phyloP scores from a whole-genome alignment of 257 asterid genomes.

The Solanum clarkiae region DNA sequence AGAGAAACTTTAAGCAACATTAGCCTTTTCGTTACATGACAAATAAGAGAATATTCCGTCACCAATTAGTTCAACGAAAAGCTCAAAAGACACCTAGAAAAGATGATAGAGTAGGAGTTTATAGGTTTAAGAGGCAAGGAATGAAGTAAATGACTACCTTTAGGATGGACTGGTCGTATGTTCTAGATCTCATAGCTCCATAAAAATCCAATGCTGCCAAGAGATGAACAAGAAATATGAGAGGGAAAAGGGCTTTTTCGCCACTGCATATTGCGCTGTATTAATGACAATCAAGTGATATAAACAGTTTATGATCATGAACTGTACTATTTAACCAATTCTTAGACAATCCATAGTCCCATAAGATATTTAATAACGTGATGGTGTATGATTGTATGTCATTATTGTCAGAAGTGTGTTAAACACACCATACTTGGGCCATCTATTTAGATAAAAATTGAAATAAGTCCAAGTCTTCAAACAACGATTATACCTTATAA shows the following conservation, averaged over 20 bases:
- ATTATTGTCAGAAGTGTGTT: not conserved
- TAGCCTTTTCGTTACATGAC: not conserved
- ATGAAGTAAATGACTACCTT: slow-evolving; percentile 30
- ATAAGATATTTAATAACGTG: not conserved
- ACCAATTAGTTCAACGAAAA: not conserved
- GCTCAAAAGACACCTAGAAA: not conserved
- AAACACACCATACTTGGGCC: not conserved
- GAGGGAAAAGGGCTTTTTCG: not conserved
- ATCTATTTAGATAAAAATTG: not conserved
- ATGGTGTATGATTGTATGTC: not conserved
- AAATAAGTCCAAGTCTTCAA: not conserved
- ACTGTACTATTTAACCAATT: not conserved
- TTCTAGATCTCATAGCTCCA: slow-evolving; percentile 91
- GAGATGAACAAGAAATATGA: not conserved
- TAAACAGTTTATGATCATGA: not conserved
- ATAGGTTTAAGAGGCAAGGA: not conserved
- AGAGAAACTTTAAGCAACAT: not conserved
- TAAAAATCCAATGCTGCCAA: slow-evolving; percentile 86
- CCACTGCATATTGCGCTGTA: not conserved
- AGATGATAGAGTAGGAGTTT: not conserved
- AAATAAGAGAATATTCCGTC: not conserved
- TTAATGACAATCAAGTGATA: not conserved
- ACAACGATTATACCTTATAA: not conserved
- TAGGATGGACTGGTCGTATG: slow-evolving; percentile 69
- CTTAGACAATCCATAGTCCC: not conserved